Evolutionary conservation across 345 rosid species (phyloP).

Genomic region (Reutealis trisperma): DNA sequence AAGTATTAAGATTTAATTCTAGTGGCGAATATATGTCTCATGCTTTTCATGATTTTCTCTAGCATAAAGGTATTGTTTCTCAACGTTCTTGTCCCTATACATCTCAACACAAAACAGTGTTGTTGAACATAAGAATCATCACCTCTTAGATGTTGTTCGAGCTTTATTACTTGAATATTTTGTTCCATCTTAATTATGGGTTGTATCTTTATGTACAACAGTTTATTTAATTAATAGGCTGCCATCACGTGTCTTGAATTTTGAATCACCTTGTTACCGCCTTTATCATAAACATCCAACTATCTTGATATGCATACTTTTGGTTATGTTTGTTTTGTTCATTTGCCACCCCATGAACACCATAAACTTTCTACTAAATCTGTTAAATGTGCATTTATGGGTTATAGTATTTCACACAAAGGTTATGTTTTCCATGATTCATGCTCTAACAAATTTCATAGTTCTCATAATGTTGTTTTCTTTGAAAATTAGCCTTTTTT

Average conservation of each 20-base stretch:
- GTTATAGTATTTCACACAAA: background rate
- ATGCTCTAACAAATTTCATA: too few relatives aligned
- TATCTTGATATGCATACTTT: background rate
- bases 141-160: background rate
- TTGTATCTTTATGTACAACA: background rate
- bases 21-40: background rate
- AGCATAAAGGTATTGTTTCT: background rate
- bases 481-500: too few relatives aligned
- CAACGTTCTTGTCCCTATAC: background rate
- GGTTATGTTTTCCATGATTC: background rate
- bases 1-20: background rate
- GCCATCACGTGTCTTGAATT: background rate
- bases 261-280: background rate
- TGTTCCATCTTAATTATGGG: background rate
- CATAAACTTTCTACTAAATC: background rate
- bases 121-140: background rate
- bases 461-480: background rate
- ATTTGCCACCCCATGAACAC: background rate
- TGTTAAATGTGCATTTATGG: background rate
- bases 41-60: background rate
- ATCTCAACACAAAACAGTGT: background rate
- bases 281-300: background rate
- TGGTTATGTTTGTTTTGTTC: background rate
- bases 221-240: background rate
- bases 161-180: background rate